Percentiles rank a stretch among this genome's conserved stretches.
Conservation (phyloP, 441 rosid genomes). For the Aquilaria agallochum region DNA sequence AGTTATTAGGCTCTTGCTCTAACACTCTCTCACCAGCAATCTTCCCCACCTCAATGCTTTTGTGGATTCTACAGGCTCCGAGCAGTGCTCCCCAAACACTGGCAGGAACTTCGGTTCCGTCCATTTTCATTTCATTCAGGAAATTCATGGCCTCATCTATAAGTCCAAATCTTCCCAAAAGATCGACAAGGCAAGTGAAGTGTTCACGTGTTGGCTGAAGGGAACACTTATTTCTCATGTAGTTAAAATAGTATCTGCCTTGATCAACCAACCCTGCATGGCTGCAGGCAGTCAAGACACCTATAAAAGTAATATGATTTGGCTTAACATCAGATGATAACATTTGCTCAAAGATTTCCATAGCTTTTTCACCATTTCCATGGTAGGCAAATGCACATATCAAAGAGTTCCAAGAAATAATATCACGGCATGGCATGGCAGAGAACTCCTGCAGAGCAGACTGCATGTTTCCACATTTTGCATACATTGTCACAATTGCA, state of each 20-base stretch:
- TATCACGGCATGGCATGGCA: conserved; percentile 28
- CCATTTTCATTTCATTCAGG: conserved; percentile 25
- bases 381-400: conserved; percentile 38
- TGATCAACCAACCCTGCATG: conserved; percentile 40
- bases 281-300: conserved; percentile 37
- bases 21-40: conserved; percentile 26
- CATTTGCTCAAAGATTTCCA: conserved; percentile 37
- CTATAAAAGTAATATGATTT: conserved; percentile 32
- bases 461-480: conserved; percentile 37
- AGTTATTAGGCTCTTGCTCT: conserved; percentile 29
- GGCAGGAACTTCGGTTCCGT: conserved; percentile 30
- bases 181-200: conserved; percentile 34
- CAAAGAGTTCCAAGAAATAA: conserved; percentile 43
- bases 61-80: conserved; percentile 33
- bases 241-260: conserved; percentile 35
- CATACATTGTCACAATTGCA: conserved; percentile 40
- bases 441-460: conserved; percentile 31
- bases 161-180: conserved; percentile 36
- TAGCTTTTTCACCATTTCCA: conserved; percentile 28
- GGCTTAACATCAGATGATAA: conserved; percentile 28
- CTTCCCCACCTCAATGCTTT: conserved; percentile 21
- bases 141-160: conserved; percentile 36
- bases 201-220: conserved; percentile 32
- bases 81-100: conserved; percentile 43
- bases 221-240: conserved; percentile 26